These are phyloP conservation scores for Coelastrella sp. DNA, from an alignment of 139 green algal genomes.

Conservation along the genomic window DNA sequence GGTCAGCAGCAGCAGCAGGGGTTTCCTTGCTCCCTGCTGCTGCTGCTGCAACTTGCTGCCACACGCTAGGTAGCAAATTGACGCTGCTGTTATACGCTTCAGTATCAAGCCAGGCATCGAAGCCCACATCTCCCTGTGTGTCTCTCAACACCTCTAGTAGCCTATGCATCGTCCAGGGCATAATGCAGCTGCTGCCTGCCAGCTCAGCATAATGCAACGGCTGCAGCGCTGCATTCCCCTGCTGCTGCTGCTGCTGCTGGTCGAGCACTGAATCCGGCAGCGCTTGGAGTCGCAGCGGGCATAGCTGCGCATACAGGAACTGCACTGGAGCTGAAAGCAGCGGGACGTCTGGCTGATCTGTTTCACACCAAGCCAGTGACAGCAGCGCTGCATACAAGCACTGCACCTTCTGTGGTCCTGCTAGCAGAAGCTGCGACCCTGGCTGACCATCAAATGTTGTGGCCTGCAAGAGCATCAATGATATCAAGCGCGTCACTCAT, in stretches of 20 bases:
- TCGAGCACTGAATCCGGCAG: constrained; percentile 33
- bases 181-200: background rate
- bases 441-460: constrained; percentile 35
- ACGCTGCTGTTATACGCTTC: constrained; percentile 31
- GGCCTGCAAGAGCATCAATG: constrained; percentile 2
- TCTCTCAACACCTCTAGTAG: constrained; percentile 22
- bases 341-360: constrained; percentile 37
- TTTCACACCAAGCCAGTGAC: constrained; percentile 20
- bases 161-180: constrained; percentile 27
- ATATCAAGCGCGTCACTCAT: background rate
- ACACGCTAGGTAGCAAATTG: constrained; percentile 4
- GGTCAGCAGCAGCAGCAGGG: background rate
- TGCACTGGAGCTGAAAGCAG: constrained; percentile 29
- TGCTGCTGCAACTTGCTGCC: constrained; percentile 2
- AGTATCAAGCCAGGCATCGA: constrained; percentile 3
- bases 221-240: constrained; percentile 5
- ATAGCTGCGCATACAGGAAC: constrained; percentile 14
- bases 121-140: background rate
- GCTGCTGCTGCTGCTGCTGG: constrained; percentile 33
- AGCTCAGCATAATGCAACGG: constrained; percentile 41
- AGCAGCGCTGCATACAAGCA: constrained; percentile 35
- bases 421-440: constrained; percentile 34
- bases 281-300: background rate
- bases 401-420: constrained; percentile 27
- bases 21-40: background rate